Evolutionary conservation across 306 rosid species (phyloP).

Genomic region (Oxytropis ochrocephala): DNA sequence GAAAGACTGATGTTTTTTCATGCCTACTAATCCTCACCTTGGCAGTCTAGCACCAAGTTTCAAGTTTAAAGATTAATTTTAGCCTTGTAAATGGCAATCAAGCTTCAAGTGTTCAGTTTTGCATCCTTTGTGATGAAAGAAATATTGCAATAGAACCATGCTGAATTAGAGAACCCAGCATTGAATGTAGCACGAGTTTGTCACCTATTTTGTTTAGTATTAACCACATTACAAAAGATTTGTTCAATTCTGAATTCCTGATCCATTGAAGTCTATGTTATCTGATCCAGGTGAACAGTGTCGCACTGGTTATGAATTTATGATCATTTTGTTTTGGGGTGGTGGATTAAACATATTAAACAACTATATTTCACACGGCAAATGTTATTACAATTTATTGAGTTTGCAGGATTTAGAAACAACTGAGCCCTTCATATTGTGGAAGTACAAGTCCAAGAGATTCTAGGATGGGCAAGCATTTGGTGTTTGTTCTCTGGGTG

Average conservation of each 20-base stretch:
- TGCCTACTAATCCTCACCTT: neutral
- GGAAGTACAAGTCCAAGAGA: no score
- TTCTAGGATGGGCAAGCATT: no score
- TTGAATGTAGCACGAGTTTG: constrained; percentile 11
- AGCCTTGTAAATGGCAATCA: constrained; percentile 7
- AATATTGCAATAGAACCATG: constrained; percentile 11
- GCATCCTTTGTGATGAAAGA: constrained; percentile 23
- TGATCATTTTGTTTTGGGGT: neutral
- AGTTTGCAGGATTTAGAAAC: neutral
- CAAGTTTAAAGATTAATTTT: neutral
- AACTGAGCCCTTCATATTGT: no score
- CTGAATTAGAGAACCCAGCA: neutral
- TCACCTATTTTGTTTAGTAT: neutral
- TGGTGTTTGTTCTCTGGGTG: no score
- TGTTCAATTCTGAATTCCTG: constrained; percentile 9
- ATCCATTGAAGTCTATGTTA: neutral
- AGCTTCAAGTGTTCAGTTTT: constrained; percentile 20
- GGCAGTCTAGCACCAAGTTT: neutral
- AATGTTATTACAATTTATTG: neutral
- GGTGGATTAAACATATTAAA: neutral
- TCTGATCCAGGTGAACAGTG: neutral
- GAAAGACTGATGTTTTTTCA: constrained; percentile 38
- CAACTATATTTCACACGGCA: neutral
- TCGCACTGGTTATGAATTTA: neutral
- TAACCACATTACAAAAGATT: neutral